Conservation (phyloP, 176 grass and related monocot genomes). For the Elaeis guineensis region DNA sequence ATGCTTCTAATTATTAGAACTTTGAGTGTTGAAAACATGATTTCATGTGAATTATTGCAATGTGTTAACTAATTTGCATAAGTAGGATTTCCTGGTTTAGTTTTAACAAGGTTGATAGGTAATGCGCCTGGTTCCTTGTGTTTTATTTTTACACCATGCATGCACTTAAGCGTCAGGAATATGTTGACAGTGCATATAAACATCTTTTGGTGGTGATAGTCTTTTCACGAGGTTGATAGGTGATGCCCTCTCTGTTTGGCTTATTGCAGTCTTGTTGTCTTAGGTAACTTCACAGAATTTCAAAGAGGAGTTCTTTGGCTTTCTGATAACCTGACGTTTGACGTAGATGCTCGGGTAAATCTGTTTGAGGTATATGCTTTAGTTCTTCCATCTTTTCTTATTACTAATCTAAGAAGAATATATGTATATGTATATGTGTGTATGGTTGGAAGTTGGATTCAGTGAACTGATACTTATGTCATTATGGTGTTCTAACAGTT, state of each 20-base stretch:
- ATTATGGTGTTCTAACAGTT: conserved; percentile 1
- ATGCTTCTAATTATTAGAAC: background rate
- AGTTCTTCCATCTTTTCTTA: conserved; percentile 5
- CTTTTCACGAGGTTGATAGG: conserved; percentile 36
- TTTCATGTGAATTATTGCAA: too few species aligned
- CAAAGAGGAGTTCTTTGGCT: conserved; percentile 80
- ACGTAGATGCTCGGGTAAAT: conserved; percentile 91
- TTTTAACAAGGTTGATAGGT: background rate
- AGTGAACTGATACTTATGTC: background rate
- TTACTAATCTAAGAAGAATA: too few species aligned
- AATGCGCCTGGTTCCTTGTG: background rate
- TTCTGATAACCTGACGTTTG: conserved; percentile 81
- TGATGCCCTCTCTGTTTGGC: conserved; percentile 69
- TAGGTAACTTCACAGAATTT: conserved; percentile 98
- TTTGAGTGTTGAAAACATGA: too few species aligned
- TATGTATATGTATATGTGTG: too few species aligned
- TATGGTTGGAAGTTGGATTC: background rate
- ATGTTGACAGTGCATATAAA: too few species aligned
- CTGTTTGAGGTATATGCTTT: conserved; percentile 70
- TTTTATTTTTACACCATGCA: background rate
- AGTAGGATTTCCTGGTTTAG: background rate
- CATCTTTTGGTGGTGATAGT: background rate
- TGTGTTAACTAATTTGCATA: too few species aligned
- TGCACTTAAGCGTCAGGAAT: too few species aligned
- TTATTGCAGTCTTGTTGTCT: conserved; percentile 93